Evolutionary conservation across 805 yeast genomes (phyloP), one percentile per base, ranked within the genome.

Genomic region (Crinitomyces ghanaensis): DNA sequence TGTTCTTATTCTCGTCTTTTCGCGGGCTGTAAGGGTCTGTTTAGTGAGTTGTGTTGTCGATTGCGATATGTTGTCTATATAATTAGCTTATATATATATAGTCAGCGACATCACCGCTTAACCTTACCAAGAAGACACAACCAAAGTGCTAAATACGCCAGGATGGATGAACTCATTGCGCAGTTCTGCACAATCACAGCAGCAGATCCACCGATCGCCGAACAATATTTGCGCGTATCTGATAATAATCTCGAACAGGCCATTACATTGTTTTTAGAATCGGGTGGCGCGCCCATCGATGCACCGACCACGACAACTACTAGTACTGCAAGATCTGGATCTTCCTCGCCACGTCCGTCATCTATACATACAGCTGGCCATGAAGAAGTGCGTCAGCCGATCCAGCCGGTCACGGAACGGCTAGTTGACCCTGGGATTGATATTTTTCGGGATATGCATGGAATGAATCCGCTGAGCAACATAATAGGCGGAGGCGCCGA

Each of bases 121-220:
- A n/a, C n/a, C n/a, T n/a, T n/a, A n/a, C n/a, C n/a, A n/a, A n/a
- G n/a, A n/a, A n/a, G n/a, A n/a, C n/a, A n/a, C n/a, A n/a, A n/a
- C n/a, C n/a, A n/a, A n/a, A n/a, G n/a, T n/a, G n/a, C n/a, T n/a
- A n/a, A n/a, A n/a, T n/a, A n/a, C n/a, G n/a, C n/a, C n/a, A 25
- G 16, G 18, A 42, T 40, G 46, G 48, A 40, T 38, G 62, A 55
- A 23, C 24, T 41, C 30, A 62, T 82, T 24, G 76, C 80, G 15
- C 70, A 76, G 15, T 91, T 91, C 56, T 63, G 86, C 54, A 86
- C 88, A 26, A 76, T 91, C 34, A 85, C 97, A 0, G 80, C 83
- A 15, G 72, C 72, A 2, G 88, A 80, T 50, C 65, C 70, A 1
- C 66, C 65, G 4, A 59, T 70, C 8, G 97, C 97, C 1, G 60